Percentiles rank a stretch among this genome's conserved stretches.
Conservation (phyloP, 352 stramenopile genomes). For the Phytophthora uliginosa region DNA sequence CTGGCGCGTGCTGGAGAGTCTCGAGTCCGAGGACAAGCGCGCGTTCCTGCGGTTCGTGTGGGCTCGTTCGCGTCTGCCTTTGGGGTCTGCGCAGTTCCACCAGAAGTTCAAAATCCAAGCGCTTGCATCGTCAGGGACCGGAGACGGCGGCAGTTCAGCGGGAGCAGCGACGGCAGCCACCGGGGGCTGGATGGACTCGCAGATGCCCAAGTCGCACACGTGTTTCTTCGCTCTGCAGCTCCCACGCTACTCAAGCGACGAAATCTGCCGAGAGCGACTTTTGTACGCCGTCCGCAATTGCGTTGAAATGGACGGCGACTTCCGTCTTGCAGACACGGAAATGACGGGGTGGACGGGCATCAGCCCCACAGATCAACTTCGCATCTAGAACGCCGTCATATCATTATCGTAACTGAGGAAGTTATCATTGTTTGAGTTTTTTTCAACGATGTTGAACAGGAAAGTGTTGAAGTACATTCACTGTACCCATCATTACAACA, state of each 20-base stretch:
- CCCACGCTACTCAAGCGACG: conserved; percentile 83
- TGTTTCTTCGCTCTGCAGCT: conserved; percentile 90
- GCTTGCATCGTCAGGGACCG: conserved; percentile 35
- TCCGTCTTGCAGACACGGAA: conserved; percentile 85
- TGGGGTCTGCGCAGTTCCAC: conserved; percentile 71
- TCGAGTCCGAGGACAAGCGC: conserved; percentile 74
- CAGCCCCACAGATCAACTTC: conserved; percentile 66
- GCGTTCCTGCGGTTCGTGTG: conserved; percentile 89
- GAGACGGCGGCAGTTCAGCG: conserved; percentile 13
- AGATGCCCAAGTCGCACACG: conserved; percentile 90
- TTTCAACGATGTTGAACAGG: too few relatives aligned
- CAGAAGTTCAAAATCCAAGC: conserved; percentile 92
- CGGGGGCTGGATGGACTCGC: conserved; percentile 51
- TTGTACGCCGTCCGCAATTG: conserved; percentile 91
- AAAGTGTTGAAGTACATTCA: too few relatives aligned
- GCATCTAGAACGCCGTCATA: conserved; percentile 39
- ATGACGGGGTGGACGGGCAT: conserved; percentile 83
- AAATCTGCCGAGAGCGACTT: conserved; percentile 71
- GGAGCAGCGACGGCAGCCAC: conserved; percentile 4
- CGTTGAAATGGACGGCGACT: conserved; percentile 92
- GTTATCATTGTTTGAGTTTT: too few relatives aligned
- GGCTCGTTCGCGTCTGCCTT: conserved; percentile 76
- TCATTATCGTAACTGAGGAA: too few relatives aligned
- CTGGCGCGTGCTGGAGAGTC: conserved; percentile 74
- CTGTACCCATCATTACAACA: too few relatives aligned